phyloP scores from a whole-genome alignment of 768 basidiomycete species.

The Holtermanniella nyarrowii region DNA sequence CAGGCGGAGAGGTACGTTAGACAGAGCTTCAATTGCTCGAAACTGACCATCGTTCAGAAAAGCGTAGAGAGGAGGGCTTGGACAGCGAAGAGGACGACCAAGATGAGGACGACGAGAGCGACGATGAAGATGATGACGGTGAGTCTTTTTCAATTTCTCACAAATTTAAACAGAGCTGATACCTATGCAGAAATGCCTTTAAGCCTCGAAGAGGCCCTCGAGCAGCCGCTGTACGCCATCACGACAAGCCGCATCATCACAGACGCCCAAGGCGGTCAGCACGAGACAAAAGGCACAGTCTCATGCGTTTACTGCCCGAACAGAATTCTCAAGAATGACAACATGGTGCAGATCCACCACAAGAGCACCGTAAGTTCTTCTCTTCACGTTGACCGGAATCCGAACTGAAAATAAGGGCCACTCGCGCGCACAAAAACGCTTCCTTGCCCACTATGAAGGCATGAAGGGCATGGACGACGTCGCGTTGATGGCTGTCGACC shows the following conservation, averaged over 20 bases:
- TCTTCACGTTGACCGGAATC: neutral
- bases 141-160: neutral
- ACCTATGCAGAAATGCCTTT: constrained; percentile 15
- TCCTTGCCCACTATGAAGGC: neutral
- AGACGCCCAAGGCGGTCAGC: neutral
- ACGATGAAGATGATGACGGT: constrained; percentile 5
- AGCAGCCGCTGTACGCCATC: constrained; percentile 18
- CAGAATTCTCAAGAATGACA: constrained; percentile 18
- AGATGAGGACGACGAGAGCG: constrained; percentile 5
- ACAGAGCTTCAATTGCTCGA: neutral
- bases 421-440: neutral
- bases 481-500: constrained; percentile 1
- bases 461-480: neutral
- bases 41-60: neutral
- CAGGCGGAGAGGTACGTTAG: neutral
- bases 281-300: neutral
- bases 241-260: neutral
- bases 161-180: neutral
- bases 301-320: constrained; percentile 27
- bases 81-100: constrained; percentile 1
- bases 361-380: constrained; percentile 13
- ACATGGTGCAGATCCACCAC: constrained; percentile 17
- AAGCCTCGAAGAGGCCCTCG: constrained; percentile 13
- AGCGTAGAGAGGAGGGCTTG: too few relatives aligned
- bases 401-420: neutral